Evolutionary conservation across 1,284 basidiomycete genomes (phyloP), one percentile per base, ranked within the genome.

Genomic region (Ustilago sp.): DNA sequence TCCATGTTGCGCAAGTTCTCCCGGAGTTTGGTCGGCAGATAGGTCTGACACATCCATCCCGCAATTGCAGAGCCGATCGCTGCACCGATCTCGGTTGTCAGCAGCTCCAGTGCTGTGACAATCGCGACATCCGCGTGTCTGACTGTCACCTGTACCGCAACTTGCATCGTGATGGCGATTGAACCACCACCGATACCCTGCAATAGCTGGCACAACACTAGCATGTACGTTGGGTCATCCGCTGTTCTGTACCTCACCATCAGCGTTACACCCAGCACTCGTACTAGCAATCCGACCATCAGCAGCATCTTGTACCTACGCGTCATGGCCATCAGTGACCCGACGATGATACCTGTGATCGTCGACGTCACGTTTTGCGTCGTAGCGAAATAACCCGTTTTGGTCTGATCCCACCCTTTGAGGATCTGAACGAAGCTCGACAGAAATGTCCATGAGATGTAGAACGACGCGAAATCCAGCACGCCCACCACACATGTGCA

Each of bases 131-230:
- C 93, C 32, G 83, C 76, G 82, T 93, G 93, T 0, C 90, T 88
- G 2, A 94, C 93, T 11, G 90, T 88, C 3, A 92, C 93, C 85
- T 95, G 94, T 0, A 93, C 91, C 43, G 90, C 91, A 63, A 94
- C 91, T 85, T 92, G 92, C 5, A 90, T 88, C 8, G 91, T 87
- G 54, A 91, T 88, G 1, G 91, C 89, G 0, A 93, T 91, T 74
- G 94, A 89, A 28, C 93, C 94, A 32, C 93, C 93, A 13, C 93
- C 93, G 15, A 92, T 87, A 59, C 92, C 92, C 86, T 93, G 92
- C 41, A 93, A 87, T 57, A 94, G 87, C 83, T 93, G 88, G 54
- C 85, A 86, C 38, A 86, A 71, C 43, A 88, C 86, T 59, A 88
- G 80, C 65, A 86, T 83, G 19, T 83, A 86, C 8, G 88, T 86